phyloP scores from a whole-genome alignment of 1,284 basidiomycete species.

The Earliella scabrosa region DNA sequence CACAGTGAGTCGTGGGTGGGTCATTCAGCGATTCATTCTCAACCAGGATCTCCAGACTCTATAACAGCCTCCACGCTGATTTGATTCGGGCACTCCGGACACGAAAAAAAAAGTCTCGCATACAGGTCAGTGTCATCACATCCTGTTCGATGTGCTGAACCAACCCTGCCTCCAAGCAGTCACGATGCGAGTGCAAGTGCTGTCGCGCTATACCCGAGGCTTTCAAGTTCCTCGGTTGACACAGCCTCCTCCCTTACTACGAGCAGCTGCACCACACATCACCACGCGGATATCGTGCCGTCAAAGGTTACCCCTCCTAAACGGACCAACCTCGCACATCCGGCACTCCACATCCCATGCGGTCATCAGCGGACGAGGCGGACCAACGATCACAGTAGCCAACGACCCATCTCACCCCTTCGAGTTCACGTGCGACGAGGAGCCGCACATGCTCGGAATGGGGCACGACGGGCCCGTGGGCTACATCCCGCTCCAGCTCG shows the following conservation, averaged over 20 bases:
- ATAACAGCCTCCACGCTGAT: too few relatives aligned
- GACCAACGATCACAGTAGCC: neutral
- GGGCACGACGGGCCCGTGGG: neutral
- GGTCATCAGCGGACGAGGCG: neutral
- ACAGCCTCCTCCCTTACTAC: neutral
- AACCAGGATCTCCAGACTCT: too few relatives aligned
- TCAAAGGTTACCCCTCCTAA: too few relatives aligned
- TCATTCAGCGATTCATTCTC: too few relatives aligned
- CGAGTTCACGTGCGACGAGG: slow-evolving; percentile 11
- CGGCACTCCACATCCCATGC: neutral
- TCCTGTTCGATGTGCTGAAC: too few relatives aligned
- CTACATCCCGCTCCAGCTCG: slow-evolving; percentile 7
- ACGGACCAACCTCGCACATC: too few relatives aligned
- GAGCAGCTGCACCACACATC: neutral
- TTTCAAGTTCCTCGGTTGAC: neutral
- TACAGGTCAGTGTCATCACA: too few relatives aligned
- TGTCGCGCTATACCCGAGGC: neutral
- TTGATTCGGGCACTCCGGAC: too few relatives aligned
- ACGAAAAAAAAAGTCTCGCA: too few relatives aligned
- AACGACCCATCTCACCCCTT: neutral
- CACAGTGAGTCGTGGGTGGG: too few relatives aligned
- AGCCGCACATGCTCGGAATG: slow-evolving; percentile 9
- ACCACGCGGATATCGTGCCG: neutral
- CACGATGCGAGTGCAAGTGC: neutral
- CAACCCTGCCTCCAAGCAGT: too few relatives aligned